Percentiles rank a stretch among this genome's conserved stretches.
Conservation (phyloP, 345 rosid genomes). For the Rhizophora apiculata region DNA sequence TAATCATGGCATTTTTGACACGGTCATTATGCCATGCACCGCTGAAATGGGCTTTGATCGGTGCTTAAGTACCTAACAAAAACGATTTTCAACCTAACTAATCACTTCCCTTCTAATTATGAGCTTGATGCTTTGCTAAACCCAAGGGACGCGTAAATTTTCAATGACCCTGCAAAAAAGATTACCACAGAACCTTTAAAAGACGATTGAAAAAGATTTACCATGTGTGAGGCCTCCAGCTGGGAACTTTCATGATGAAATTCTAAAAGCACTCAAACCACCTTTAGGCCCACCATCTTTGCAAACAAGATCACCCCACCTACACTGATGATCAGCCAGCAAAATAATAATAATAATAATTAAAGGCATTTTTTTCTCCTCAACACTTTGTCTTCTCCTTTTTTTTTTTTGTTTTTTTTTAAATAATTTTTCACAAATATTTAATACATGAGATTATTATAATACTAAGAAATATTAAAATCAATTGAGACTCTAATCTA, state of each 20-base stretch:
- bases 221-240: not conserved
- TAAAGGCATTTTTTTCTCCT: too few relatives aligned
- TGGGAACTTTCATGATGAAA: not conserved
- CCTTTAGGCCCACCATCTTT: constrained; percentile 3
- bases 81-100: constrained; percentile 3
- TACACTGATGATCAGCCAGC: too few relatives aligned
- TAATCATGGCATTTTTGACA: too few relatives aligned
- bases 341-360: too few relatives aligned
- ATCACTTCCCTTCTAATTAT: constrained; percentile 1
- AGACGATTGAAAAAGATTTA: not conserved
- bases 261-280: not conserved
- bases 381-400: too few relatives aligned
- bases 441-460: too few relatives aligned
- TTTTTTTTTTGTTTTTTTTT: too few relatives aligned
- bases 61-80: constrained; percentile 2
- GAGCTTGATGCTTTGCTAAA: constrained; percentile 2
- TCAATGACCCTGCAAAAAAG: not conserved
- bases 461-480: too few relatives aligned
- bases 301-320: not conserved
- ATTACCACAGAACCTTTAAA: not conserved
- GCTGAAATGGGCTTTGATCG: not conserved
- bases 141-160: not conserved
- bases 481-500: too few relatives aligned
- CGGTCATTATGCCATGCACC: too few relatives aligned
- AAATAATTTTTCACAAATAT: too few relatives aligned